phyloP scores from a whole-genome alignment of 805 yeast species.

The Lipomyces lipofer region DNA sequence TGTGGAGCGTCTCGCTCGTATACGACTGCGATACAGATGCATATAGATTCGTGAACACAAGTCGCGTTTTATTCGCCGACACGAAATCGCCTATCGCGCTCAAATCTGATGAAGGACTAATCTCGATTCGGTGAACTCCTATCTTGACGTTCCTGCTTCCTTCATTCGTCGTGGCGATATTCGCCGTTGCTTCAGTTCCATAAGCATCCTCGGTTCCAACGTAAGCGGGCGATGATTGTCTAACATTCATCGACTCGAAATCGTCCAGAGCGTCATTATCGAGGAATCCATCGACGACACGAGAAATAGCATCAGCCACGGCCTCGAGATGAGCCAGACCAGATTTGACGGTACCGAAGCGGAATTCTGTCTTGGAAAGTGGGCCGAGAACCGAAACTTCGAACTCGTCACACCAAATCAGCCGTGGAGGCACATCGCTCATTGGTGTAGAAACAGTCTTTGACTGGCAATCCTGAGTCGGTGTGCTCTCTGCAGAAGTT shows the following conservation, averaged over 20 bases:
- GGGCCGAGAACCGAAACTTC: constrained; percentile 7
- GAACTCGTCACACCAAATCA: constrained; percentile 25
- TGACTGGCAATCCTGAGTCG: too few species aligned
- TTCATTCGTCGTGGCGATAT: background rate
- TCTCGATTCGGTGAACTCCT: constrained; percentile 13
- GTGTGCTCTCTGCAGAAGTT: background rate
- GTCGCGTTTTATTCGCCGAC: background rate
- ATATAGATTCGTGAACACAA: constrained; percentile 6
- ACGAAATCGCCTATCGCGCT: constrained; percentile 6
- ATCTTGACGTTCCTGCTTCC: constrained; percentile 13
- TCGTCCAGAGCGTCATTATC: constrained; percentile 2
- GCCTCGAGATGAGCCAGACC: constrained; percentile 25
- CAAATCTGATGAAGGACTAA: constrained; percentile 13
- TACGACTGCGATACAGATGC: constrained; percentile 18
- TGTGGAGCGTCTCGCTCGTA: constrained; percentile 11
- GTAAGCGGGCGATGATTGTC: constrained; percentile 1
- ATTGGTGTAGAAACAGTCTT: background rate
- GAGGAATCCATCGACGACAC: constrained; percentile 14
- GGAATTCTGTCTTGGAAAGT: constrained; percentile 9
- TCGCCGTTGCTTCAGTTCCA: background rate
- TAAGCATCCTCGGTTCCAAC: constrained; percentile 8
- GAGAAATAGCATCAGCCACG: constrained; percentile 14
- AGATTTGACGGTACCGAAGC: constrained; percentile 9
- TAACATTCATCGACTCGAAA: background rate
- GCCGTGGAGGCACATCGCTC: constrained; percentile 1